Evolutionary conservation across 768 basidiomycete species (phyloP).

Genomic region (Ramaria sp.): DNA sequence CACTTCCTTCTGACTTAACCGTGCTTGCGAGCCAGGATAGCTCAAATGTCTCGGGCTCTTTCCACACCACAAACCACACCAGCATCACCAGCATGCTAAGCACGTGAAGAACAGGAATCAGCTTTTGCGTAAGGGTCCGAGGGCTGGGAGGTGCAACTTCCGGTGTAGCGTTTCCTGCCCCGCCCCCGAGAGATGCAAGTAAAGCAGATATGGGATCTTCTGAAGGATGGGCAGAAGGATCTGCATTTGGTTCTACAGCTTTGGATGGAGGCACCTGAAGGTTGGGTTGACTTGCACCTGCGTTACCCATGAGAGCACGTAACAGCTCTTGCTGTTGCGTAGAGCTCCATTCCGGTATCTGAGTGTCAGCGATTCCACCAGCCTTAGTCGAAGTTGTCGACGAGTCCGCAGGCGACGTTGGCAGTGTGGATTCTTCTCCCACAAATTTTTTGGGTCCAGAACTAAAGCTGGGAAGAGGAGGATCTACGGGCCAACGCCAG

Average conservation of each 20-base stretch:
- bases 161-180: slow-evolving; percentile 17
- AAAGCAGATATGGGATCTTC: slow-evolving; percentile 24
- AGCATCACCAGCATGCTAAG: slow-evolving; percentile 53
- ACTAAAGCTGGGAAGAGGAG: slow-evolving; percentile 27
- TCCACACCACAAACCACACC: slow-evolving; percentile 56
- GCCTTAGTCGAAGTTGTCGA: slow-evolving; percentile 15
- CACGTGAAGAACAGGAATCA: slow-evolving; percentile 58
- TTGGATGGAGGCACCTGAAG: not conserved
- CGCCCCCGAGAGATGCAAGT: slow-evolving; percentile 22
- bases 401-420: slow-evolving; percentile 10
- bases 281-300: slow-evolving; percentile 7
- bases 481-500: slow-evolving; percentile 19
- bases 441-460: slow-evolving; percentile 21
- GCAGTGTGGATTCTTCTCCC: slow-evolving; percentile 31
- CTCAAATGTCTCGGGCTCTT: slow-evolving; percentile 40
- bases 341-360: slow-evolving; percentile 53
- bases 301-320: slow-evolving; percentile 44
- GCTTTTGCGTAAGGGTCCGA: slow-evolving; percentile 41
- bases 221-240: slow-evolving; percentile 1
- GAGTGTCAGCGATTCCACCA: slow-evolving; percentile 15
- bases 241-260: not conserved
- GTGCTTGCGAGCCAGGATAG: not conserved
- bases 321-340: slow-evolving; percentile 63
- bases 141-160: slow-evolving; percentile 27
- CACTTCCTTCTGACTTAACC: slow-evolving; percentile 14